Base-by-base conservation (phyloP, 768 basidiomycete species). In the Phanerochaete carnosa region DNA sequence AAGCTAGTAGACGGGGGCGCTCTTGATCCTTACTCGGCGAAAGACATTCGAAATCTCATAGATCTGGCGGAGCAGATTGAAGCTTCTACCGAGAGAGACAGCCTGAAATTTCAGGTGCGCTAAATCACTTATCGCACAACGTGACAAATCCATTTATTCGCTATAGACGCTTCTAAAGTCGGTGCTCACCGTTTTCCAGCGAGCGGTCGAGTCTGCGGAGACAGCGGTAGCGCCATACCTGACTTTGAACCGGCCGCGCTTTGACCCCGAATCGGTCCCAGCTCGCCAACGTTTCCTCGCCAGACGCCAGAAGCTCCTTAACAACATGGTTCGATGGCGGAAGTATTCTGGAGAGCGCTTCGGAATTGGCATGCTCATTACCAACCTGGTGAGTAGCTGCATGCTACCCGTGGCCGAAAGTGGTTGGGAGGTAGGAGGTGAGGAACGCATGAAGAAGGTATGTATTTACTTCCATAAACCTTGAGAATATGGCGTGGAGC, bases 381-480 rank as follows among this genome's bases (percentile, higher is more conserved):
- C 74, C 15, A 79, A 78, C 63, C 72, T 94, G 16, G 78, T 91
- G 9, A 81, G 81, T 23, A 76, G 80, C 22, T 81, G 80, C 62
- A 79, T 95, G 45, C 67, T 89, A 53, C 84, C 82, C 5, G 77
- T 91, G 30, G 87, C 93, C 5, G 80, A 85, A 62, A 81, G 79
- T 58, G 90, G 89, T 9, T 97, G 94, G 95, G 92, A 93, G 45
- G 89, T 92, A 37, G 94, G 95, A 12, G 93, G 93, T 1, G 81
- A 88, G 71, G 84, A 84, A 39, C 74, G 83, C 60, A 76, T 83
- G 59, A 76, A 74, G 29, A 84, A 83, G 82, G 92, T 92, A 62
- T 64, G 76, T 70, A 26, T 23, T 26, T 33, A 8, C 16, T 16
- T 39, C 15, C 26, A 3, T 55, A 23, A 19, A 25, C 9, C 7